Evolutionary conservation across 2,329 filamentous ascomycete genomes (phyloP), one percentile per base, ranked within the genome.

Genomic region (Trichocomaceae sp.): DNA sequence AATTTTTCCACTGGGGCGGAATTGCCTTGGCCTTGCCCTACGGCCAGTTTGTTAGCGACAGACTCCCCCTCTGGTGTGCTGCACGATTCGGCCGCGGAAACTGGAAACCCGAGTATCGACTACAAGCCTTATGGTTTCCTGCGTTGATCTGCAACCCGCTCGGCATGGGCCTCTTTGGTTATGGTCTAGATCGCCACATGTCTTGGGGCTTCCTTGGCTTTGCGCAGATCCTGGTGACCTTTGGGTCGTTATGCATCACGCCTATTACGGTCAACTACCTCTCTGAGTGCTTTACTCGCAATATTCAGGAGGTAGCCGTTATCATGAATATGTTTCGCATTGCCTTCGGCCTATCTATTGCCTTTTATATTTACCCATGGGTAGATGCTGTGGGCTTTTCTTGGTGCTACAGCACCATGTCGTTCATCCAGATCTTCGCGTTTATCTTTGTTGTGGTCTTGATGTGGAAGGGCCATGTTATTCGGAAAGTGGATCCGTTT

Each of bases 401-500:
- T 41, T 45, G 52, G 52, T 54, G 42, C 42, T 54, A 54, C 20
- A 22, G 44, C 20, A 47, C 42, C 33, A 41, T 54, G 17, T 48
- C 46, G 31, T 48, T 48, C 23, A 48, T 54, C 33, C 33, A 47
- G 17, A 50, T 48, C 10, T 50, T 50, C 22, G 26, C 48, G 19
- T 41, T 41, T 23, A 26, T 42, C 17, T 50, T 50, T 31, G 39
- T 35, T 42, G 17, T 50, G 10, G 31, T 54, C 20, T 33, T 56
- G 49, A 56, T 56, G 54, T 56, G 48, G 48, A 56, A 54, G 29
- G 54, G 54, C 8, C 48, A 53, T 39, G 20, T 23, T 17, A 56
- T 56, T 39, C 39, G 54, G 15, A 29, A 47, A 26, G 6, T 44
- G 44, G 49, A 48, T 15, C 46, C 46, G 17, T 48, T 48, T 19